Base-by-base conservation (phyloP, 257 asterid species). In the Mitragyna speciosa region DNA sequence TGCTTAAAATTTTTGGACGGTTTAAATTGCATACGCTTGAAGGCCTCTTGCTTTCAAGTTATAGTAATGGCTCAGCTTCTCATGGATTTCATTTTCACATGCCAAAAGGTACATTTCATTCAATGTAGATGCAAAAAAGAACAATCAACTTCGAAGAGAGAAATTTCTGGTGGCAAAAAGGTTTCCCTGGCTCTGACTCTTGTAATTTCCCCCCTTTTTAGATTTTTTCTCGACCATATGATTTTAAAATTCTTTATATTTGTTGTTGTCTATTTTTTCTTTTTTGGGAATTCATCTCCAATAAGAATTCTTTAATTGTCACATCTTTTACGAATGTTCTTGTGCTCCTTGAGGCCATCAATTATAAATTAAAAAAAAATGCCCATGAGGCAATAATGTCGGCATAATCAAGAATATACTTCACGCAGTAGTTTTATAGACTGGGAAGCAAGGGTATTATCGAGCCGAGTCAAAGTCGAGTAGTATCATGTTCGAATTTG, bases 161-260 rank as follows among this genome's bases (percentile, higher is more conserved):
- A 80, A 45, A 36, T 63, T n/a, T 72, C 39, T 64, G 28, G 61
- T 43, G 22, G 45, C n/a, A 54, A 31, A 49, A 63, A 77, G 67
- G 49, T 47, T 58, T 81, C 36, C 67, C 20, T 58, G 12, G 64
- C 70, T 49, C 64, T 65, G 17, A 43, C 52, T 56, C 71, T 65
- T 74, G 79, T 74, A 80, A 80, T 66, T 81, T 65, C n/a, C 30
- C 48, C 64, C 48, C 31, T 5, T 52, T 66, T 41, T 47, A 56
- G 45, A 24, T 33, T 75, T 81, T 66, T 69, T 4, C 5, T 19
- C 65, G 24, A 51, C 77, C 36, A 33, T 16, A 64, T 47, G 65
- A 66, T 45, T 80, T 52, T 80, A 65, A 70, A 26, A 65, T 80
- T 80, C 83, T 80, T 80, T 80, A 75, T 80, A 74, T 80, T 79